Evolutionary conservation across 495 filamentous ascomycete species (phyloP).

Genomic region (Aspergillus nidulans): DNA sequence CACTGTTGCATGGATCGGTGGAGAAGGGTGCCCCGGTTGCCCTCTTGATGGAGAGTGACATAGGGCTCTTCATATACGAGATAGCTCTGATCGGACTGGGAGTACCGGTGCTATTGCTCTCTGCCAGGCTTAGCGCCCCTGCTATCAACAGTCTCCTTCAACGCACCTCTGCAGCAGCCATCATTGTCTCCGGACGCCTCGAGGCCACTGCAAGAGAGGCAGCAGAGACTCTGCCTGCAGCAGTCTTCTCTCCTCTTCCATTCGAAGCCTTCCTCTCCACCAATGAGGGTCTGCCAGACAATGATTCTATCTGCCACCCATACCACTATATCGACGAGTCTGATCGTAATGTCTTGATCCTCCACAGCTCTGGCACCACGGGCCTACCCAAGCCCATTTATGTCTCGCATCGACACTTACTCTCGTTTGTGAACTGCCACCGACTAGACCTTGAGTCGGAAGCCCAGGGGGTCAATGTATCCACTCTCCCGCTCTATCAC

Average conservation of each 20-base stretch:
- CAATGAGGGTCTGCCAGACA: neutral
- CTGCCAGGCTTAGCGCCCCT: constrained; percentile 24
- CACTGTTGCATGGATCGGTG: neutral
- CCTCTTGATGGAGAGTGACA: constrained; percentile 30
- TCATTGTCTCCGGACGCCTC: constrained; percentile 22
- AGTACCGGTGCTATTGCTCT: constrained; percentile 28
- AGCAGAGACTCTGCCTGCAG: neutral
- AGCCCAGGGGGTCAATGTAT: constrained; percentile 30
- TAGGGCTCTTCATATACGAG: constrained; percentile 26
- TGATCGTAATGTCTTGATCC: constrained; percentile 35
- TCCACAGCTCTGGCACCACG: constrained; percentile 47
- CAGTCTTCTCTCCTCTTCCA: too few relatives aligned
- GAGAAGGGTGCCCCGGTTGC: constrained; percentile 23
- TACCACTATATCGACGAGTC: constrained; percentile 2
- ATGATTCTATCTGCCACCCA: neutral
- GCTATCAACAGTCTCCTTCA: constrained; percentile 24
- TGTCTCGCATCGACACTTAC: constrained; percentile 37
- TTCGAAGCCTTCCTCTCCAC: neutral
- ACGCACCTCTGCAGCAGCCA: constrained; percentile 15
- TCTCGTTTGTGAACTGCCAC: constrained; percentile 34
- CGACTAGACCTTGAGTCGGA: constrained; percentile 24
- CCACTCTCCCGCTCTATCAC: constrained; percentile 42
- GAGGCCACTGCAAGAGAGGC: constrained; percentile 1
- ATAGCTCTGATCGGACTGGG: constrained; percentile 25
- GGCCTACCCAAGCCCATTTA: constrained; percentile 46